phyloP scores from a whole-genome alignment of 768 basidiomycete genomes.

The Kwoniella europaea region DNA sequence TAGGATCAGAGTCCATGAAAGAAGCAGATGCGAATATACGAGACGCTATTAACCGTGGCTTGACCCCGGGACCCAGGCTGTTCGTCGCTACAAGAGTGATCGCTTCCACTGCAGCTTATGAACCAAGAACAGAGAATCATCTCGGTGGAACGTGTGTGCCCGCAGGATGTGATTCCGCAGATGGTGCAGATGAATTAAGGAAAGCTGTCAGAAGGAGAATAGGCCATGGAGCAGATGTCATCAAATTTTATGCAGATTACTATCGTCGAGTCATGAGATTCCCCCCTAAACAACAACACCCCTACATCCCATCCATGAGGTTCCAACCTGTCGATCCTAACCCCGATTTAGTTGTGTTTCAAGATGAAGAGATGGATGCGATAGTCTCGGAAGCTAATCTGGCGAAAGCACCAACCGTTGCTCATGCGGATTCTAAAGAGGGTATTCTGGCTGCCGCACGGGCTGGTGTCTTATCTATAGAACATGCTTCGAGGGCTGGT shows the following conservation, averaged over 20 bases:
- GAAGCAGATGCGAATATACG: slow-evolving; percentile 32
- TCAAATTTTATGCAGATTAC: slow-evolving; percentile 43
- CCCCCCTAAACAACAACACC: slow-evolving; percentile 21
- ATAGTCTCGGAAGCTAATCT: slow-evolving; percentile 32
- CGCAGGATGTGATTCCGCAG: slow-evolving; percentile 25
- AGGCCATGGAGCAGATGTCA: slow-evolving; percentile 38
- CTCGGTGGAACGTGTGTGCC: slow-evolving; percentile 27
- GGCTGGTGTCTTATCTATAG: slow-evolving; percentile 33
- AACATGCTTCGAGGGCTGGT: slow-evolving; percentile 19
- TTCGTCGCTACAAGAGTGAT: slow-evolving; percentile 33
- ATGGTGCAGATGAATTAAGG: slow-evolving; percentile 28
- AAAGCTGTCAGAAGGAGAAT: slow-evolving; percentile 31
- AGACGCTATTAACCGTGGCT: slow-evolving; percentile 34
- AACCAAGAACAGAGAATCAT: slow-evolving; percentile 25
- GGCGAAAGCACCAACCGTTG: slow-evolving; percentile 27
- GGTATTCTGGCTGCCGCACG: slow-evolving; percentile 30
- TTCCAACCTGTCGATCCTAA: slow-evolving; percentile 20
- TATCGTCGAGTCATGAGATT: slow-evolving; percentile 26
- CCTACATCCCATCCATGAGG: slow-evolving; percentile 12
- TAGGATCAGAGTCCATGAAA: slow-evolving; percentile 30
- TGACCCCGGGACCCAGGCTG: slow-evolving; percentile 37
- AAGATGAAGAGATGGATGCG: slow-evolving; percentile 36
- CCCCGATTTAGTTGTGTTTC: slow-evolving; percentile 21
- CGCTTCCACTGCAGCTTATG: slow-evolving; percentile 30
- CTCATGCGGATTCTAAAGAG: slow-evolving; percentile 27